A percentile compares a stretch with the other conserved stretches of the same genome.
Evolutionary conservation across 2,329 filamentous ascomycete species (phyloP).

Genomic region (Exophiala phaeomuriformis): DNA sequence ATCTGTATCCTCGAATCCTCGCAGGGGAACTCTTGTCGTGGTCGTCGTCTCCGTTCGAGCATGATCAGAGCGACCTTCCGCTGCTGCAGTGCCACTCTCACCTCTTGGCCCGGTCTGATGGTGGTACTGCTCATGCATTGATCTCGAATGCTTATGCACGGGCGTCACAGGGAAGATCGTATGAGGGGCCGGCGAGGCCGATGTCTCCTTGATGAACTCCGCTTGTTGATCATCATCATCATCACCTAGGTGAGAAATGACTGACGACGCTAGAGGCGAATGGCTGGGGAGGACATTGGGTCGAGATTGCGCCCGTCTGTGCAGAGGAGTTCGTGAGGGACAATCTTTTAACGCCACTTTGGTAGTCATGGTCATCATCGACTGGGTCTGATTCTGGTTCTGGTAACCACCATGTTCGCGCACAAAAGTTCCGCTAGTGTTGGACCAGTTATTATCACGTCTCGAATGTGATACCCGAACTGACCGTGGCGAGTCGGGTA

Average conservation of each 20-base stretch:
- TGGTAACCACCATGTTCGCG: background rate
- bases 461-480: background rate
- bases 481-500: constrained; percentile 24
- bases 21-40: constrained; percentile 24
- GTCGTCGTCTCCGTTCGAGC: background rate
- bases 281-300: constrained; percentile 17
- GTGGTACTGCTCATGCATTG: constrained; percentile 12
- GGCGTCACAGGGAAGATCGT: constrained; percentile 26
- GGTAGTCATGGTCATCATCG: constrained; percentile 14
- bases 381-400: constrained; percentile 1
- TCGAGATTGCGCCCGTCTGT: constrained; percentile 21
- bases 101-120: constrained; percentile 8
- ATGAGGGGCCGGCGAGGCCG: constrained; percentile 22
- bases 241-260: constrained; percentile 6
- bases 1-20: constrained; percentile 18
- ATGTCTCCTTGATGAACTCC: constrained; percentile 10
- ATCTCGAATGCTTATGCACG: constrained; percentile 18
- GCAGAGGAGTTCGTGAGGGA: constrained; percentile 10
- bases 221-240: background rate
- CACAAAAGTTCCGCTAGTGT: background rate
- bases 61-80: constrained; percentile 13
- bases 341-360: constrained; percentile 22
- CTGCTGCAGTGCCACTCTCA: background rate
- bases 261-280: constrained; percentile 16
- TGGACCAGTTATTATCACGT: constrained; percentile 1